A percentile compares a stretch with the other conserved stretches of the same genome.
Conservation (phyloP, 352 stramenopile genomes). For the Phytopythium litorale region DNA sequence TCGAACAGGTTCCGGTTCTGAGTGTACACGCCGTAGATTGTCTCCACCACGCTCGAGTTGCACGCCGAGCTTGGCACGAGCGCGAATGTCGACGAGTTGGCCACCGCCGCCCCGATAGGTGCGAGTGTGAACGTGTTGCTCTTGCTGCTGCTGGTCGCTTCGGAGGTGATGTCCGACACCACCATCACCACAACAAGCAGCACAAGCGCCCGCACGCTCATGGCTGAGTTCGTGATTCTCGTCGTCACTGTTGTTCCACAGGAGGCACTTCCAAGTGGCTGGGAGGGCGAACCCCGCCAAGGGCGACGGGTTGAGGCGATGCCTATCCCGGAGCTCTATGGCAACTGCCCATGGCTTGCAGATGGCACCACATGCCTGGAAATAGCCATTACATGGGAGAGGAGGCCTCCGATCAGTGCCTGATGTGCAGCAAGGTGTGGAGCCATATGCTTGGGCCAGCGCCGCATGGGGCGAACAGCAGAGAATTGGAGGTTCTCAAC, state of each 20-base stretch:
- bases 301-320: too few relatives aligned
- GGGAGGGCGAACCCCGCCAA: too few relatives aligned
- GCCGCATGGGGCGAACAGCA: too few relatives aligned
- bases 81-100: constrained; percentile 25
- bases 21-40: constrained; percentile 35
- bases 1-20: constrained; percentile 46
- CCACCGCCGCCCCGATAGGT: constrained; percentile 18
- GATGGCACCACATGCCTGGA: background rate
- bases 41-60: constrained; percentile 21
- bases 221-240: background rate
- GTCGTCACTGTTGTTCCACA: background rate
- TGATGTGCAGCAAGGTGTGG: too few relatives aligned
- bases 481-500: too few relatives aligned
- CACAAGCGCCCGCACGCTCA: background rate
- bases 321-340: background rate
- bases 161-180: background rate
- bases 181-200: background rate
- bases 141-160: constrained; percentile 2
- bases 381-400: background rate
- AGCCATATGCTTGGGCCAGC: too few relatives aligned
- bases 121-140: constrained; percentile 15
- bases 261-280: too few relatives aligned
- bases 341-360: background rate
- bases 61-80: constrained; percentile 31
- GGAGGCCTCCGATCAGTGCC: too few relatives aligned